These are phyloP conservation scores for Cyclotella cryptica DNA, from an alignment of 108 stramenopile genomes.

Conservation along the genomic window DNA sequence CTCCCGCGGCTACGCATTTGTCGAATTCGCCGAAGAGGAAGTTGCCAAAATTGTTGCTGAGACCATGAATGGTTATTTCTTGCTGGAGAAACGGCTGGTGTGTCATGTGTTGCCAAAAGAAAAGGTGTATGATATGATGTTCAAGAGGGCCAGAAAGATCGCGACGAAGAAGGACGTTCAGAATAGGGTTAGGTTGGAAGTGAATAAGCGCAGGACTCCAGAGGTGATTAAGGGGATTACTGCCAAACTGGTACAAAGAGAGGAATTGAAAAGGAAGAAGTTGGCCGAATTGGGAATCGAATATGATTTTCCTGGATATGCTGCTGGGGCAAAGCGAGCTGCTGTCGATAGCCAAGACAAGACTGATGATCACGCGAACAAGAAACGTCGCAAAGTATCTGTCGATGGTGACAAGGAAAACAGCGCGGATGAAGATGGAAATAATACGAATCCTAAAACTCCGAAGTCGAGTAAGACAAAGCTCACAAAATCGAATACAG, in stretches of 20 bases:
- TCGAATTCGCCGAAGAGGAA: constrained; percentile 86
- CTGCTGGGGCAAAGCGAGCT: constrained; percentile 42
- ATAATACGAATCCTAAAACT: background rate
- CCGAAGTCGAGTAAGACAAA: constrained; percentile 1
- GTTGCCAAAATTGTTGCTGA: constrained; percentile 94
- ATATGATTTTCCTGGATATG: constrained; percentile 90
- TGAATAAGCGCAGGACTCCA: constrained; percentile 50
- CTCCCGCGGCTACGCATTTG: constrained; percentile 94
- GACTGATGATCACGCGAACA: constrained; percentile 1
- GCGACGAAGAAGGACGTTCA: constrained; percentile 55
- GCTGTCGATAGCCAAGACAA: constrained; percentile 13
- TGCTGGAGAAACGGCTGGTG: constrained; percentile 89
- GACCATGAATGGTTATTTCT: constrained; percentile 94
- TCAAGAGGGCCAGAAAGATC: constrained; percentile 37
- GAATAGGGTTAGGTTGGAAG: constrained; percentile 49
- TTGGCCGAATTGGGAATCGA: constrained; percentile 83
- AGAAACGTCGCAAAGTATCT: constrained; percentile 2
- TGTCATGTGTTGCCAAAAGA: constrained; percentile 84
- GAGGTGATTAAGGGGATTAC: constrained; percentile 78
- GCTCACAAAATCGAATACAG: constrained; percentile 23
- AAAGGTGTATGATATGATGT: constrained; percentile 66
- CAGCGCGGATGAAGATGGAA: constrained; percentile 6
- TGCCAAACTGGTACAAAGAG: constrained; percentile 63
- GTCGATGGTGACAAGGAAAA: constrained; percentile 10
- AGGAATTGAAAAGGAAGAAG: constrained; percentile 74